Percentiles rank a stretch among this genome's conserved stretches.
Evolutionary conservation across 805 yeast species (phyloP).

Genomic region (Candida rishiriensis): DNA sequence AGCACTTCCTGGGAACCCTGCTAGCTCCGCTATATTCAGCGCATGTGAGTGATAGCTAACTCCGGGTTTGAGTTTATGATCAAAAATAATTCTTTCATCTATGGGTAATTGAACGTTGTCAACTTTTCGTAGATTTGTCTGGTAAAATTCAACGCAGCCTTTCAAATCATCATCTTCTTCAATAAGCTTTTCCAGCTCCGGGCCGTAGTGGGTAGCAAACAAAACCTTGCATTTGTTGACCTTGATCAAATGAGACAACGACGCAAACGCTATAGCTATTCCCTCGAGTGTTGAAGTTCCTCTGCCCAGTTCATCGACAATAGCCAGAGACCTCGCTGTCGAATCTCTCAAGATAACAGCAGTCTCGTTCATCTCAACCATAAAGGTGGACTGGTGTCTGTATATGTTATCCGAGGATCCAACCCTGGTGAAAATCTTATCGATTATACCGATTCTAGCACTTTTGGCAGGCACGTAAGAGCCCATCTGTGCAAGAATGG

Average conservation of each 20-base stretch:
- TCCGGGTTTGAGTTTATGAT: conserved; percentile 61
- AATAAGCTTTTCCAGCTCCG: conserved; percentile 43
- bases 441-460: conserved; percentile 70
- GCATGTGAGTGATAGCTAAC: conserved; percentile 76
- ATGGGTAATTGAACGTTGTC: conserved; percentile 17
- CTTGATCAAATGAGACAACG: conserved; percentile 51
- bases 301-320: conserved; percentile 84
- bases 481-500: conserved; percentile 70
- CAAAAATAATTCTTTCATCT: conserved; percentile 34
- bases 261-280: conserved; percentile 76
- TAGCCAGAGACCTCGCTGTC: conserved; percentile 63
- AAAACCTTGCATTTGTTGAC: conserved; percentile 62
- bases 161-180: conserved; percentile 23
- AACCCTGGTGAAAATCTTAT: conserved; percentile 72
- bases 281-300: conserved; percentile 89
- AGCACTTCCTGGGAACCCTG: conserved; percentile 70
- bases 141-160: conserved; percentile 21
- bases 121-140: conserved; percentile 20
- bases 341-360: conserved; percentile 63
- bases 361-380: conserved; percentile 91
- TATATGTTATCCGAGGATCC: conserved; percentile 82
- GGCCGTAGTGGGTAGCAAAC: conserved; percentile 88
- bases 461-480: conserved; percentile 63
- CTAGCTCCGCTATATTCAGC: conserved; percentile 65
- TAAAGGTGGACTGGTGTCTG: conserved; percentile 80